Evolutionary conservation across 2,329 filamentous ascomycete genomes (phyloP).

Genomic region (Hypocreales sp.): DNA sequence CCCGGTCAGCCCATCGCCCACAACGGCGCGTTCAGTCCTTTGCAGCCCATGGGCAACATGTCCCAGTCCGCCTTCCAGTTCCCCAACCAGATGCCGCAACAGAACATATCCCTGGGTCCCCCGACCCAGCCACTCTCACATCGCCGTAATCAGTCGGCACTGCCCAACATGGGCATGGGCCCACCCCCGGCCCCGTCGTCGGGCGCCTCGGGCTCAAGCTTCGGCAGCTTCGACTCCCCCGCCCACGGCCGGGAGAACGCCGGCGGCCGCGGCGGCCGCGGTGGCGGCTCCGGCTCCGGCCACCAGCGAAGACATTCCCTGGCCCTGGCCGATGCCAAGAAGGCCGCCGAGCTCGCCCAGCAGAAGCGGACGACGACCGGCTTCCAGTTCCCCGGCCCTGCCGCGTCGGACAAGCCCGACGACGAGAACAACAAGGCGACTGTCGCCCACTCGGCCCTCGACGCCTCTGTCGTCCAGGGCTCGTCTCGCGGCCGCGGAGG

Average conservation of each 20-base stretch:
- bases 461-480: slow-evolving; percentile 21
- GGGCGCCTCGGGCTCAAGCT: slow-evolving; percentile 63
- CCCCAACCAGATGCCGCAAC: slow-evolving; percentile 59
- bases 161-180: slow-evolving; percentile 84
- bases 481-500: slow-evolving; percentile 39
- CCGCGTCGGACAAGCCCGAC: slow-evolving; percentile 45
- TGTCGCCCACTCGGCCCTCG: slow-evolving; percentile 14
- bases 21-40: slow-evolving; percentile 56
- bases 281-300: slow-evolving; percentile 50
- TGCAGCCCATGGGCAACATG: slow-evolving; percentile 69
- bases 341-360: slow-evolving; percentile 90
- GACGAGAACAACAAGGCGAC: slow-evolving; percentile 24
- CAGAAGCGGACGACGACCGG: slow-evolving; percentile 88
- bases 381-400: slow-evolving; percentile 84
- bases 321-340: slow-evolving; percentile 89
- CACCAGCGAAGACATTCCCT: slow-evolving; percentile 92
- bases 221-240: slow-evolving; percentile 63
- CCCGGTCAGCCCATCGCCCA: slow-evolving; percentile 62
- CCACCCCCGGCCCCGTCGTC: slow-evolving; percentile 84
- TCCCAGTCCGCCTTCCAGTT: slow-evolving; percentile 82
- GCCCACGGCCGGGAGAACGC: slow-evolving; percentile 18
- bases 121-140: slow-evolving; percentile 71
- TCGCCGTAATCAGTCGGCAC: slow-evolving; percentile 93
- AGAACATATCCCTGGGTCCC: slow-evolving; percentile 58
- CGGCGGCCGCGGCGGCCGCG: slow-evolving; percentile 54